Conservation (phyloP, 2,329 filamentous ascomycete genomes). For the Seiridium unicorne region DNA sequence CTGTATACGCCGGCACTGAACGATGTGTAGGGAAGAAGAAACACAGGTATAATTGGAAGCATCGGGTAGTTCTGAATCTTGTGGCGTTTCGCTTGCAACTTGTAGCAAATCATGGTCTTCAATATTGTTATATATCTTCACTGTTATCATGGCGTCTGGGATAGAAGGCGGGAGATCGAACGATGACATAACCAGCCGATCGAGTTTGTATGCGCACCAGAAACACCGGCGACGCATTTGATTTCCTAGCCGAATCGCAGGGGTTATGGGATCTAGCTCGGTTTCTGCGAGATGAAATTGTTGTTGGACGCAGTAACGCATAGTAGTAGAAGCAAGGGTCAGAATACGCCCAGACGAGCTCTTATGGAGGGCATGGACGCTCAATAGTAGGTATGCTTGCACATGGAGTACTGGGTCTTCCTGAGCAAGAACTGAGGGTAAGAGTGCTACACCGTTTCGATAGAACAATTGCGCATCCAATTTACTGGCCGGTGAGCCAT, state of each 20-base stretch:
- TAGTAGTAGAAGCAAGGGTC: slow-evolving; percentile 5
- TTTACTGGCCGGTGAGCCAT: neutral
- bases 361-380: slow-evolving; percentile 7
- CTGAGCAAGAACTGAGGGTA: slow-evolving; percentile 1
- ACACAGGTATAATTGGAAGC: slow-evolving; percentile 1
- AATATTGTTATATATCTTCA: slow-evolving; percentile 8
- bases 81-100: neutral
- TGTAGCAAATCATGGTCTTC: slow-evolving; percentile 2
- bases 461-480: slow-evolving; percentile 1
- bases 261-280: neutral
- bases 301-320: slow-evolving; percentile 4
- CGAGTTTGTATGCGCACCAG: slow-evolving; percentile 9
- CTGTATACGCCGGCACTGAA: slow-evolving; percentile 8
- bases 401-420: slow-evolving; percentile 7
- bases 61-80: slow-evolving; percentile 1
- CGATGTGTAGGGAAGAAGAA: slow-evolving; percentile 7
- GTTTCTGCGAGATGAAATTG: slow-evolving; percentile 7
- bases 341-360: slow-evolving; percentile 2
- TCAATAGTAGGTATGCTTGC: slow-evolving; percentile 6
- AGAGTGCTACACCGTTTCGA: neutral
- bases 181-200: slow-evolving; percentile 1
- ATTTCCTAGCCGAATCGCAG: neutral
- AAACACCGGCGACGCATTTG: slow-evolving; percentile 8
- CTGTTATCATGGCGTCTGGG: slow-evolving; percentile 5
- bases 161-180: slow-evolving; percentile 8